Evolutionary conservation across 805 yeast genomes (phyloP).

Genomic region (Cyberlindnera petersonii): DNA sequence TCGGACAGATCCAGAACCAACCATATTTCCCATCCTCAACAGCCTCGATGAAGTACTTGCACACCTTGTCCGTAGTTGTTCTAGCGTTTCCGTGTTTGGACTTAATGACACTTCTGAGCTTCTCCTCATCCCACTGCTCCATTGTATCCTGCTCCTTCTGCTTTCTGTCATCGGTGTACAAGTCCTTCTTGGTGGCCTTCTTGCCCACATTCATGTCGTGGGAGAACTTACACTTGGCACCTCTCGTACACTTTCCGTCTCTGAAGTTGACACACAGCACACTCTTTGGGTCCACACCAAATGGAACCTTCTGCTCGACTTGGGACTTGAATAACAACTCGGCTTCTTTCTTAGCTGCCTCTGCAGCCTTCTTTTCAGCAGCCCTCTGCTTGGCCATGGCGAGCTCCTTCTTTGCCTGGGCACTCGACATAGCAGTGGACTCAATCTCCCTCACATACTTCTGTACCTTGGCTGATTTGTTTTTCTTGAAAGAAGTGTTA

Average conservation of each 20-base stretch:
- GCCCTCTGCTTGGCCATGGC: constrained; percentile 66
- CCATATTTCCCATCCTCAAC: constrained; percentile 97
- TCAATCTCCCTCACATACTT: constrained; percentile 64
- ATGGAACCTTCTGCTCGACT: constrained; percentile 83
- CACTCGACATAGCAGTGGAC: constrained; percentile 47
- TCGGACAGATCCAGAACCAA: constrained; percentile 99
- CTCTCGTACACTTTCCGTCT: constrained; percentile 79
- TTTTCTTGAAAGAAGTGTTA: constrained; percentile 51
- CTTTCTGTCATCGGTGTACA: constrained; percentile 81
- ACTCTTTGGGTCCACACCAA: constrained; percentile 96
- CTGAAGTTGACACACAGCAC: constrained; percentile 88
- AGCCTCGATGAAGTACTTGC: constrained; percentile 92
- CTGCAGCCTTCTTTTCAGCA: constrained; percentile 87
- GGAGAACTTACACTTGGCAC: constrained; percentile 82
- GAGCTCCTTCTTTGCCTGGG: constrained; percentile 63
- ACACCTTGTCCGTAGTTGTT: constrained; percentile 91
- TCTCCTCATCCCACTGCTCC: constrained; percentile 97
- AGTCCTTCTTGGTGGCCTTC: constrained; percentile 84
- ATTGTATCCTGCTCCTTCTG: constrained; percentile 77
- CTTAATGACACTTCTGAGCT: constrained; percentile 75
- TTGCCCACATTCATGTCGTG: constrained; percentile 86
- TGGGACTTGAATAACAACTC: constrained; percentile 66
- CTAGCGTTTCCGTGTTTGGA: constrained; percentile 94
- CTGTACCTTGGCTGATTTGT: constrained; percentile 90
- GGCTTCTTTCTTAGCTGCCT: constrained; percentile 84